These are phyloP conservation scores for Starmerella vaccinii DNA, from an alignment of 805 yeast species.

Conservation along the genomic window DNA sequence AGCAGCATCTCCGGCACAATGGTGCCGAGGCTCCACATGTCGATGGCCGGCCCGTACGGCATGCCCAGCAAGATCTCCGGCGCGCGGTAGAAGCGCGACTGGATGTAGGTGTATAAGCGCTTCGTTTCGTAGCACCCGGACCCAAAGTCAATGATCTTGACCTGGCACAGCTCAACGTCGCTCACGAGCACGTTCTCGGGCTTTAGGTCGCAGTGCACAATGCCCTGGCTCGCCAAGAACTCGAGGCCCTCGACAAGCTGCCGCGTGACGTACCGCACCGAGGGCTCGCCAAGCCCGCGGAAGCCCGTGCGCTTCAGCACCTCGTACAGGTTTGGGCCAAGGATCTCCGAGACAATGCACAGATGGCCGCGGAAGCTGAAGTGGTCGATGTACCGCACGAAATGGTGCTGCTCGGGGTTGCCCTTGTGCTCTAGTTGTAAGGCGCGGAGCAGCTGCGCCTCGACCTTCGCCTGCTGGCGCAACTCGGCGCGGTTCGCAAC, in stretches of 20 bases:
- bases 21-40: constrained; percentile 97
- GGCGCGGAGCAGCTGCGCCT: constrained; percentile 53
- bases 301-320: constrained; percentile 32
- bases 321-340: constrained; percentile 60
- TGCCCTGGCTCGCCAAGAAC: constrained; percentile 45
- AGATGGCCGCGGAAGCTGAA: constrained; percentile 73
- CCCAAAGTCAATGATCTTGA: constrained; percentile 77
- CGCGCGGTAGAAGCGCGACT: constrained; percentile 90
- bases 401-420: constrained; percentile 29
- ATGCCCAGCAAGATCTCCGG: constrained; percentile 93
- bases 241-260: constrained; percentile 52
- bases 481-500: constrained; percentile 64
- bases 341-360: constrained; percentile 66
- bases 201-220: constrained; percentile 77
- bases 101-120: constrained; percentile 89
- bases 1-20: constrained; percentile 88
- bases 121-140: constrained; percentile 44
- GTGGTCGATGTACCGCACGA: constrained; percentile 54
- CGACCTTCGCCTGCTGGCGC: constrained; percentile 68
- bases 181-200: constrained; percentile 70
- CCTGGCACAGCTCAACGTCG: constrained; percentile 36
- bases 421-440: constrained; percentile 32
- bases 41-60: constrained; percentile 79
- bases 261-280: constrained; percentile 37
- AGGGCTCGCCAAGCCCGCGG: constrained; percentile 30